A percentile compares a stretch with the other conserved stretches of the same genome.
Conservation (phyloP, 2,329 filamentous ascomycete genomes). For the Rutstroemia sp. region DNA sequence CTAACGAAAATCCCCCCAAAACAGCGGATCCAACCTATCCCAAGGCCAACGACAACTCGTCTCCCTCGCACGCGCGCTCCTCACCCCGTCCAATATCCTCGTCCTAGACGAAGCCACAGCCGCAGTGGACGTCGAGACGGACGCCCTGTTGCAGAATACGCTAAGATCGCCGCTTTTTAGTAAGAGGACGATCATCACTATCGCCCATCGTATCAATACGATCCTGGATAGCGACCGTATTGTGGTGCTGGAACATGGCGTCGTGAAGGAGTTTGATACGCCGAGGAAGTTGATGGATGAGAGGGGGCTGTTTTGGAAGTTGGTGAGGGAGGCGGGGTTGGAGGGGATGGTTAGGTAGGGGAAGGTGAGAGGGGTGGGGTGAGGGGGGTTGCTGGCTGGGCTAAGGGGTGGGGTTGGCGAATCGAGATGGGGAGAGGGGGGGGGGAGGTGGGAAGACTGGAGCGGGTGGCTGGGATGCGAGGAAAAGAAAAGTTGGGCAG, state of each 20-base stretch:
- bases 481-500: neutral
- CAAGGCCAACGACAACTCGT: constrained; percentile 92
- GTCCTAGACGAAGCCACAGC: constrained; percentile 96
- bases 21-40: constrained; percentile 81
- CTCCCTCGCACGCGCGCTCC: constrained; percentile 84
- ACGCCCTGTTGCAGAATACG: constrained; percentile 58
- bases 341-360: constrained; percentile 19
- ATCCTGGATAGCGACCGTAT: constrained; percentile 86
- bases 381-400: no score
- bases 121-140: constrained; percentile 60
- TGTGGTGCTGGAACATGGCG: constrained; percentile 84
- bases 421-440: no score
- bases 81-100: constrained; percentile 94
- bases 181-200: constrained; percentile 94
- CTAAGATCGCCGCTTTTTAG: constrained; percentile 63
- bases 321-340: constrained; percentile 87
- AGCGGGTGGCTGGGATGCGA: neutral
- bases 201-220: constrained; percentile 96
- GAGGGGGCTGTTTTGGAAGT: constrained; percentile 75
- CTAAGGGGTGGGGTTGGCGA: no score
- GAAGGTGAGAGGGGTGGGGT: neutral
- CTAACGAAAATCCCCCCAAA: constrained; percentile 2
- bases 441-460: neutral
- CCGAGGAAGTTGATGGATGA: constrained; percentile 69
- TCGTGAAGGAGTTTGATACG: constrained; percentile 87